Base-by-base conservation (phyloP, 2,329 filamentous ascomycete genomes). In the Didymella glomerata region DNA sequence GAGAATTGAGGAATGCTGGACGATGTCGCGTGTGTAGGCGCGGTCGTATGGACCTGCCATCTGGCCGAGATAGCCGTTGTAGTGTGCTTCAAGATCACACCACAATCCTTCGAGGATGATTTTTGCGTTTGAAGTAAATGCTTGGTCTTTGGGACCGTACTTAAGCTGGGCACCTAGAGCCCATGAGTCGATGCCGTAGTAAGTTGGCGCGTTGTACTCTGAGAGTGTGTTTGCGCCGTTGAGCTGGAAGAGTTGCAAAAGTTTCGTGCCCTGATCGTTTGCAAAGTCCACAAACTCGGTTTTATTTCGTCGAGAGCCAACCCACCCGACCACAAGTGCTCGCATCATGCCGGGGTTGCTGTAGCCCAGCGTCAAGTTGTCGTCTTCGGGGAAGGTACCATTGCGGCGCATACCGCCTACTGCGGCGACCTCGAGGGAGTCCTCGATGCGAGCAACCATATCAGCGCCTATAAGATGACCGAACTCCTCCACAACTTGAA, bases 301-400 rank as follows among this genome's bases (percentile, higher is more conserved):
- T 62, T 80, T 81, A 22, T 74, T 67, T 16, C 72, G 72, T 9
- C 78, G 77, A 8, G 70, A 57, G 2, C 79, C 79, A n/a, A 79
- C 75, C 79, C 79, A 81, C 14, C 78, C 77, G 2, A 78, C 74
- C 1, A 71, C 70, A 28, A 78, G 73, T 4, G 74, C 74, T 5
- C 79, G 75, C 79, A 81, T 80, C 36, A 80, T 68, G 0, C 27
- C 68, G 1, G 80, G 80, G 62, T 82, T 83, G 2, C 76, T 76
- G 63, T 81, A 81, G 0, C 56, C 56, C n/a, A 59, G 13, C 7
- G 46, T 54, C 13, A 59, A 34, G 5, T 59, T 59, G 20, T 59
- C 56, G n/a, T 51, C 50, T 22, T 59, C 4, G 6, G 56, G 56
- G 25, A 59, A 59, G 5, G 56, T 59, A 25, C 56, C 56, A 10